phyloP scores from a whole-genome alignment of 208 protist genomes.

The Leishmania guyanensis region DNA sequence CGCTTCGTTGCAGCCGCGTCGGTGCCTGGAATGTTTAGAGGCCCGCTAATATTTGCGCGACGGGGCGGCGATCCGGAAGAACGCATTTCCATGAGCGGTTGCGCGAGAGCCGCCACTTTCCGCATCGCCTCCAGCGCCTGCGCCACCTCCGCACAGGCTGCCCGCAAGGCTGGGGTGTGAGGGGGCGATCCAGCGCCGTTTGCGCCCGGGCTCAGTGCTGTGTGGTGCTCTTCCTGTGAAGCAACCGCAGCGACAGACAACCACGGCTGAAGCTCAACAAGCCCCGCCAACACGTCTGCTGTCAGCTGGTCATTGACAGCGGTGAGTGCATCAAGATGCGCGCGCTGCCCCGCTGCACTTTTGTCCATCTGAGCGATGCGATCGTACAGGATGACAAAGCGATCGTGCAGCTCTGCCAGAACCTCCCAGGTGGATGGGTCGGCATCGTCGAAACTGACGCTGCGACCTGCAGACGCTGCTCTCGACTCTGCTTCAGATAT shows the following conservation, averaged over 20 bases:
- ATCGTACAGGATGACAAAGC: constrained; percentile 32
- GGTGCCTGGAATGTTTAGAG: neutral
- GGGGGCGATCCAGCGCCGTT: neutral
- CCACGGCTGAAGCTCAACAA: constrained; percentile 20
- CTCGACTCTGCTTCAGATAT: neutral
- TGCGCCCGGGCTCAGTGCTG: neutral
- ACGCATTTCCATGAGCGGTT: constrained; percentile 17
- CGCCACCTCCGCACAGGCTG: constrained; percentile 13
- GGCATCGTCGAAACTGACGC: neutral
- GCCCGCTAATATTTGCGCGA: neutral
- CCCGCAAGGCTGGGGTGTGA: neutral
- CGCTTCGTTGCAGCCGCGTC: neutral
- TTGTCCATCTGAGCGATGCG: constrained; percentile 19
- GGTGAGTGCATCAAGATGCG: constrained; percentile 5
- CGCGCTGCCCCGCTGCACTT: constrained; percentile 15
- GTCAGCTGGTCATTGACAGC: constrained; percentile 10
- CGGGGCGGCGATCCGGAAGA: neutral
- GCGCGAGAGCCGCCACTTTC: neutral
- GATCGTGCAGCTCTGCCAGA: constrained; percentile 46
- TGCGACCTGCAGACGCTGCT: neutral
- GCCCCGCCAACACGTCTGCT: constrained; percentile 7
- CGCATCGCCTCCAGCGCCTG: constrained; percentile 25
- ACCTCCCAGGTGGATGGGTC: constrained; percentile 52
- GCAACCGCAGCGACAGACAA: constrained; percentile 10
- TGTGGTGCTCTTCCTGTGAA: neutral